phyloP scores from a whole-genome alignment of 2,329 filamentous ascomycete species.

The Xylariaceae sp. region DNA sequence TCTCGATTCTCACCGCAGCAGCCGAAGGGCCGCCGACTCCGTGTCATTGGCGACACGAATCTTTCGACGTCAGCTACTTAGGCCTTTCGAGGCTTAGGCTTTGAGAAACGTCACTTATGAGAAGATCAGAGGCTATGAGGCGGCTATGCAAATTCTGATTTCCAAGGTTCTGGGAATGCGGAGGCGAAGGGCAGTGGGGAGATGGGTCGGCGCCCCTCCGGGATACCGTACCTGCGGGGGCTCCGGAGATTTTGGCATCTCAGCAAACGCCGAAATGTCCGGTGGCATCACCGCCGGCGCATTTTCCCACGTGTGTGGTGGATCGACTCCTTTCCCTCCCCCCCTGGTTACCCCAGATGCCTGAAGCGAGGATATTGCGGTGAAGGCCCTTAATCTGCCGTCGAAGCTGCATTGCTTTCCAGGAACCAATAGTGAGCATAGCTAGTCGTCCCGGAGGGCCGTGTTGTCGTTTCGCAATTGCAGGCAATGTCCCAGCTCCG shows the following conservation, averaged over 20 bases:
- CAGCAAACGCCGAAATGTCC: background rate
- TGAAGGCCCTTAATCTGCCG: background rate
- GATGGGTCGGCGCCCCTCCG: background rate
- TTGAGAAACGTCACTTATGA: no score
- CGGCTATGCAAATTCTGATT: no score
- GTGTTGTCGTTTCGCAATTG: background rate
- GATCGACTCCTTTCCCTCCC: background rate
- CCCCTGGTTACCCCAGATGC: slow-evolving; percentile 1
- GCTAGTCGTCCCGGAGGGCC: background rate
- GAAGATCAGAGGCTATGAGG: no score
- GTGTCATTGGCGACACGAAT: no score
- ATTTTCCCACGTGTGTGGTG: background rate
- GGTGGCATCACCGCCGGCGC: background rate
- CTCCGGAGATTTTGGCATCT: background rate
- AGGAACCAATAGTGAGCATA: background rate
- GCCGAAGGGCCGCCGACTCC: no score
- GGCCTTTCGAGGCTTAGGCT: no score
- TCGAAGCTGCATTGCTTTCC: background rate
- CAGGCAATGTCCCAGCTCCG: background rate
- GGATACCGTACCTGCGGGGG: background rate
- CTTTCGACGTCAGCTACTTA: no score
- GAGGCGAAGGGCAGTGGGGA: background rate
- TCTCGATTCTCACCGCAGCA: no score
- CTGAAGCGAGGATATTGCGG: background rate
- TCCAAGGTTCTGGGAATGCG: no score